Evolutionary conservation across 2,329 filamentous ascomycete species (phyloP).

Genomic region (Aspergillus udagawae): DNA sequence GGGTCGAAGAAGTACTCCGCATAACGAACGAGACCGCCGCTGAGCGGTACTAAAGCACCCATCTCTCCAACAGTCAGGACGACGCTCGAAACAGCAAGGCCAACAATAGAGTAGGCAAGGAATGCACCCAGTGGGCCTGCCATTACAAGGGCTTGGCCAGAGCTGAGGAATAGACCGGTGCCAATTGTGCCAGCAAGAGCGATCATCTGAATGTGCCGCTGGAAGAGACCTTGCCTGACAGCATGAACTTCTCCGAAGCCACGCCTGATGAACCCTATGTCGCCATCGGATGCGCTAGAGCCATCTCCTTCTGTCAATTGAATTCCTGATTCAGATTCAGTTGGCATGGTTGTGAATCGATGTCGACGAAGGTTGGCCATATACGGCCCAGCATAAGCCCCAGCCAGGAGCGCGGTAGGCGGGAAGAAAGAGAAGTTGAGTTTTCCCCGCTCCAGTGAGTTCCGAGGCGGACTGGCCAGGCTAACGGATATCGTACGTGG

Average conservation of each 20-base stretch:
- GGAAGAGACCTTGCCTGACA: slow-evolving; percentile 25
- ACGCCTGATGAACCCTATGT: neutral
- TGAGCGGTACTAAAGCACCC: slow-evolving; percentile 34
- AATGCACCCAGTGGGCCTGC: slow-evolving; percentile 31
- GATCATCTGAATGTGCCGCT: slow-evolving; percentile 37
- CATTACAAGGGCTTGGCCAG: slow-evolving; percentile 28
- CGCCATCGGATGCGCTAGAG: neutral
- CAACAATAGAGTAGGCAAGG: slow-evolving; percentile 37
- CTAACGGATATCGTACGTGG: neutral
- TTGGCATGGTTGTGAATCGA: neutral
- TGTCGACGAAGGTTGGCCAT: neutral
- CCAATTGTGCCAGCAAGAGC: slow-evolving; percentile 37
- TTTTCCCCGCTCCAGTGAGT: neutral
- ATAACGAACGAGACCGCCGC: slow-evolving; percentile 36
- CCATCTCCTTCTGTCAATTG: neutral
- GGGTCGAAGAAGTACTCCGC: slow-evolving; percentile 36
- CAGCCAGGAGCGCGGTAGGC: neutral
- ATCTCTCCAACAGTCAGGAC: slow-evolving; percentile 36
- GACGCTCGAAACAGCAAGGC: slow-evolving; percentile 31
- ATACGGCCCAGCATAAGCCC: neutral
- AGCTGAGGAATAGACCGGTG: slow-evolving; percentile 36
- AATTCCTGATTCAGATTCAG: neutral
- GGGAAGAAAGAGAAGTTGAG: neutral
- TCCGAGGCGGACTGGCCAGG: too few species aligned
- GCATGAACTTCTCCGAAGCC: slow-evolving; percentile 10